These are phyloP conservation scores for Diaporthe vexans DNA, from an alignment of 2,329 filamentous ascomycete species.

Conservation along the genomic window DNA sequence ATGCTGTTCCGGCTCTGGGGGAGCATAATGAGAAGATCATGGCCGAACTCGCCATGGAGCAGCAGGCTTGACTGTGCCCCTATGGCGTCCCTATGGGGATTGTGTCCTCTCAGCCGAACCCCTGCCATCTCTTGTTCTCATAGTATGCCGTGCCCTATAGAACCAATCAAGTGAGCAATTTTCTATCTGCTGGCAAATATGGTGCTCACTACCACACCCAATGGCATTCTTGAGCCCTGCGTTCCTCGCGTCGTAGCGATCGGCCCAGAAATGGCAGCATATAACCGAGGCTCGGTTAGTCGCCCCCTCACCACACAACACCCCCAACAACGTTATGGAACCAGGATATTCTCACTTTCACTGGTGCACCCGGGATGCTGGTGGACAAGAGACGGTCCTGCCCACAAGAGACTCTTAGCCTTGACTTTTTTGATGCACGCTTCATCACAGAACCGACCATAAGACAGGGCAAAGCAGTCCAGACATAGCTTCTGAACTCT, in stretches of 20 bases:
- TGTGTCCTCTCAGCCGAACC: too few relatives aligned
- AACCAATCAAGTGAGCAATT: too few relatives aligned
- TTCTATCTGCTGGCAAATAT: too few relatives aligned
- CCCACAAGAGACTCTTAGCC: not conserved
- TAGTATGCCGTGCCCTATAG: too few relatives aligned
- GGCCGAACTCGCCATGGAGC: constrained; percentile 57
- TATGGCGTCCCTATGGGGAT: too few relatives aligned
- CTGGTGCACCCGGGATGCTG: not conserved
- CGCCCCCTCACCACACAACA: not conserved
- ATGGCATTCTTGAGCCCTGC: not conserved
- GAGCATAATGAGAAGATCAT: constrained; percentile 64
- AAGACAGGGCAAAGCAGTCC: not conserved
- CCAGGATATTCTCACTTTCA: not conserved
- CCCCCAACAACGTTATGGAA: not conserved
- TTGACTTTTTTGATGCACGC: not conserved
- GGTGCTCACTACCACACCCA: too few relatives aligned
- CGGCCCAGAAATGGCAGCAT: constrained; percentile 8
- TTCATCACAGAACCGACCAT: not conserved
- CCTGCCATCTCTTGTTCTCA: too few relatives aligned
- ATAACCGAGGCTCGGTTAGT: constrained; percentile 23
- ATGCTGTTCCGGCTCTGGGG: constrained; percentile 61
- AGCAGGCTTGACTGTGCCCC: too few relatives aligned
- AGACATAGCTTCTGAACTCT: not conserved
- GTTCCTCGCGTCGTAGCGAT: not conserved
- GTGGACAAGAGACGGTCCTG: too few relatives aligned